Conservation (phyloP, 2,329 filamentous ascomycete species). For the Emericellopsis cladophorae region DNA sequence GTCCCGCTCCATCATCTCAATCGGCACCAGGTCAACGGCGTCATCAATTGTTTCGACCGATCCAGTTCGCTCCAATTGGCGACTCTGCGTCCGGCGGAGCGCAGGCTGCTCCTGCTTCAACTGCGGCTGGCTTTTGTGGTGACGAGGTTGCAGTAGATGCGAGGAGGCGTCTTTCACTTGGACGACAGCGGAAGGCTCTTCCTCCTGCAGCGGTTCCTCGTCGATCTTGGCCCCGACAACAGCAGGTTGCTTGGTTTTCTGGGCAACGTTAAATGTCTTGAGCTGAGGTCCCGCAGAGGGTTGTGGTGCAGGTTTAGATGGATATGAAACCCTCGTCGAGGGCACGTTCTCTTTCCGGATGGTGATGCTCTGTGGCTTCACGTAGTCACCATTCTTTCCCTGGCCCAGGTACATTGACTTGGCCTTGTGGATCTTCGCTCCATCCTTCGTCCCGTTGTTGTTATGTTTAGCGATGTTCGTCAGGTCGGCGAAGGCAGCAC, state of each 20-base stretch:
- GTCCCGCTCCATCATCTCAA: background rate
- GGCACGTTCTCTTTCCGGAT: conserved; percentile 1
- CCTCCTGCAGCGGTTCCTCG: too few species aligned
- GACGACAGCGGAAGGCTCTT: too few species aligned
- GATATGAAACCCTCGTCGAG: too few species aligned
- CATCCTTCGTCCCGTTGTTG: conserved; percentile 12
- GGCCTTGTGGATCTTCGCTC: conserved; percentile 22
- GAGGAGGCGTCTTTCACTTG: too few species aligned
- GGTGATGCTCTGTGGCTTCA: background rate
- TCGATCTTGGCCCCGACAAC: too few species aligned
- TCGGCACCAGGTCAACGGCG: background rate
- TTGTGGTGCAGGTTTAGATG: too few species aligned
- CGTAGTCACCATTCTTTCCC: background rate
- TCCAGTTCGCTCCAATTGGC: conserved; percentile 1
- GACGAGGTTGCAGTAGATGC: conserved; percentile 21
- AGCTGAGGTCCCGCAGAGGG: too few species aligned
- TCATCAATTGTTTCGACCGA: background rate
- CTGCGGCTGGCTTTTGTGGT: conserved; percentile 41
- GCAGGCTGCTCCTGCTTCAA: conserved; percentile 29
- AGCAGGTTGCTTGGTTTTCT: too few species aligned
- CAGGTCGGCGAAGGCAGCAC: conserved; percentile 70
- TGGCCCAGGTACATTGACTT: conserved; percentile 4
- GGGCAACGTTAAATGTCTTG: too few species aligned
- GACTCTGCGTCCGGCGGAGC: conserved; percentile 30
- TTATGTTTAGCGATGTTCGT: conserved; percentile 50